Evolutionary conservation across 2,329 filamentous ascomycete species (phyloP), one percentile per base, ranked within the genome.

Genomic region (Monilinia fructigena): DNA sequence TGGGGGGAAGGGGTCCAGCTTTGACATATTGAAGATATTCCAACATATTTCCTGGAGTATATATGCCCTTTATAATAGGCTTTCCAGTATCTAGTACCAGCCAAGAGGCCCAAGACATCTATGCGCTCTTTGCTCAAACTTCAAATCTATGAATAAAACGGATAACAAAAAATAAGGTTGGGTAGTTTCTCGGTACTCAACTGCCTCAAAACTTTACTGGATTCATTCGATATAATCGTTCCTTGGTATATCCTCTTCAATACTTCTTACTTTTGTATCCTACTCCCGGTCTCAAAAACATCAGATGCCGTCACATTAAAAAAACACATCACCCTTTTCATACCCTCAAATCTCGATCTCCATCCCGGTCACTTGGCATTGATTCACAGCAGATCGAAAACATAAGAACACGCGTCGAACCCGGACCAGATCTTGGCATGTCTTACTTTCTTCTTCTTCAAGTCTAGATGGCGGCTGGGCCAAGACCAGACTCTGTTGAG

Each of bases 351-450:
- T 59, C 35, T 59, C 26, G 42, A 59, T 48, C 56, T 48, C 47
- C 56, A 6, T 48, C 28, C 35, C 47, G 56, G 20, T 23, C 20
- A n/a, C 47, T 48, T 48, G 47, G 47, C n/a, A 23, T 23, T 4
- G 47, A 23, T n/a, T 47, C 4, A 12, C 31, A 48, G 56, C 26
- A 48, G 18, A 35, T 23, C 56, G 16, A 7, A 48, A 18, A 31
- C 20, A 48, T 50, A 28, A 28, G 23, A 23, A 38, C 45, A 50
- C 45, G 20, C 58, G 58, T n/a, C n/a, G 58, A 26, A 20, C 42
- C 45, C 58, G 58, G 58, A 38, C 58, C 45, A 40, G 58, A 48
- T 10, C 58, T 60, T 60, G 58, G 58, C 58, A 60, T 60, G 45
- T 50, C 28, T 50, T 18, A 5, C 20, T 23, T 23, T 23, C 23